A percentile compares a stretch with the other conserved stretches of the same genome.
Conservation (phyloP, 2,329 filamentous ascomycete genomes). For the Cladorrhinum sp. region DNA sequence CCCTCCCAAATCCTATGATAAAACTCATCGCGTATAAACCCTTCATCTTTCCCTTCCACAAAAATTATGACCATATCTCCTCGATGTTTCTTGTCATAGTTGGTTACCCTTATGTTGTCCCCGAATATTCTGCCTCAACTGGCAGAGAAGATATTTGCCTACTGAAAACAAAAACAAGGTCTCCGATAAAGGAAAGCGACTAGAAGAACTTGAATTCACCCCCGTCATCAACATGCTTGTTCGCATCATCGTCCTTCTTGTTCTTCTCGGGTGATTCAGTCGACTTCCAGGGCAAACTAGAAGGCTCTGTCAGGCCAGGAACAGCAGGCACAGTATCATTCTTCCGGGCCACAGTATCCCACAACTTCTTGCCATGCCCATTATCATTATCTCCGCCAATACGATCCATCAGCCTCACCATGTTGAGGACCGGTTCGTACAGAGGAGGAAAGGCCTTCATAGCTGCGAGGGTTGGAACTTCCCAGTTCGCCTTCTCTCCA, state of each 20-base stretch:
- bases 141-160: background rate
- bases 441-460: constrained; percentile 24
- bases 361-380: background rate
- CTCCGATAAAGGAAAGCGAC: background rate
- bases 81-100: no score
- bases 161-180: background rate
- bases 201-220: background rate
- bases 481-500: constrained; percentile 30
- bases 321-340: constrained; percentile 5
- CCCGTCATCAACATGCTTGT: no score
- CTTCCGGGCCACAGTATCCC: background rate
- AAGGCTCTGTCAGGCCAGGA: background rate
- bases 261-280: background rate
- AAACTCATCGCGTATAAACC: background rate
- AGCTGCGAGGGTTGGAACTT: constrained; percentile 10
- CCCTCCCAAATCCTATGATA: no score
- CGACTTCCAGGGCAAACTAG: background rate
- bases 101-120: no score
- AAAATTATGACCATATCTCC: no score
- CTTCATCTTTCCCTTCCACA: no score
- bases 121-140: background rate
- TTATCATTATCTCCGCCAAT: constrained; percentile 27
- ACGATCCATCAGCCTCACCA: constrained; percentile 32
- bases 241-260: background rate
- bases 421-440: constrained; percentile 28